phyloP scores from a whole-genome alignment of 148 eudicot species.

The Vaccinium corymbosum region DNA sequence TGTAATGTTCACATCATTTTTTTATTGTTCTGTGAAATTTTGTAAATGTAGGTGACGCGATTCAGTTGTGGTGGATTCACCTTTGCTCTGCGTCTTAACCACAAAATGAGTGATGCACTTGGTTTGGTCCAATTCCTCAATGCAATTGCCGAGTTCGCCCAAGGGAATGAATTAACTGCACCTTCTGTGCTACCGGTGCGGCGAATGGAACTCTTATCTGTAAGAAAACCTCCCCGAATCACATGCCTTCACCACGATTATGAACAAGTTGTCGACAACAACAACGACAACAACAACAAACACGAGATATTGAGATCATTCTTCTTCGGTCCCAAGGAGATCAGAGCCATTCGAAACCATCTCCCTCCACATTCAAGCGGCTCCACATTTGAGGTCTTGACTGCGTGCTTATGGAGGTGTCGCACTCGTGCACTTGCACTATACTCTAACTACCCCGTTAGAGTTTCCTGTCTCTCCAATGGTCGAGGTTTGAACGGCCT shows the following conservation, averaged over 20 bases:
- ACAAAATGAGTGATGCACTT: slow-evolving; percentile 13
- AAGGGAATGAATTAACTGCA: background rate
- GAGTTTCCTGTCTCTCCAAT: too few species aligned
- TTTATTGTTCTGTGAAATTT: background rate
- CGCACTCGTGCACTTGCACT: too few species aligned
- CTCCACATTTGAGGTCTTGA: slow-evolving; percentile 16
- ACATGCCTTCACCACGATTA: slow-evolving; percentile 17
- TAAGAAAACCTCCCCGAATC: slow-evolving; percentile 14
- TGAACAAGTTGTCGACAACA: background rate
- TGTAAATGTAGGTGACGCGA: slow-evolving; percentile 4
- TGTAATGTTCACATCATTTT: too few species aligned
- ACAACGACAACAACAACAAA: background rate
- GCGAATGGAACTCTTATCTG: slow-evolving; percentile 20
- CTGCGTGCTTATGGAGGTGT: too few species aligned
- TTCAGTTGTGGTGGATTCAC: slow-evolving; percentile 12
- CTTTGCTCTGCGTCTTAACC: slow-evolving; percentile 19
- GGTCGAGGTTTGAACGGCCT: too few species aligned
- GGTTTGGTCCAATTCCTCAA: slow-evolving; percentile 13
- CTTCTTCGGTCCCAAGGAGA: background rate
- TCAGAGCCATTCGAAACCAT: background rate
- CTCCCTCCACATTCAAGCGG: background rate
- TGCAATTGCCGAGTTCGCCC: slow-evolving; percentile 14
- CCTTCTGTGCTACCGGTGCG: slow-evolving; percentile 18
- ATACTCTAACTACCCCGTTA: too few species aligned
- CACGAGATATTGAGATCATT: slow-evolving; percentile 3